Base-by-base conservation (phyloP, 345 rosid species). In the Salix dunnii region DNA sequence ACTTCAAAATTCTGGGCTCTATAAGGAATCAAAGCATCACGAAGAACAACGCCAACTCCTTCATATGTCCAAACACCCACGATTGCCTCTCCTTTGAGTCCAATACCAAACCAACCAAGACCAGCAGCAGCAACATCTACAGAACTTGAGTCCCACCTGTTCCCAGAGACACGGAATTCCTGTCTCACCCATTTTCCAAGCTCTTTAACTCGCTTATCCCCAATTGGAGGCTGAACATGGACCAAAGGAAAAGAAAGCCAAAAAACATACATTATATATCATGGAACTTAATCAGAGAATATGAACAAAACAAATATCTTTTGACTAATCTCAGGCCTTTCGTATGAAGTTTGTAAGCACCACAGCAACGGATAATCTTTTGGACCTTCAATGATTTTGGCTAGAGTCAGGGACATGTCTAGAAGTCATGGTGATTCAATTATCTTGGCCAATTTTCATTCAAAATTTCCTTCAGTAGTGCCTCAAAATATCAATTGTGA, bases 11-110 rank as follows among this genome's bases (percentile, higher is more conserved):
- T 70, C 71, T 82, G 82, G 12, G 97, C 88, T 72, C 97, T 86
- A 80, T 82, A 81, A 25, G 98, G 91, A 79, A 93, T 83, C 76
- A 93, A 70, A 23, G 98, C 83, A 82, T 89, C 91, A 31, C 97
- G 89, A 40, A 88, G 83, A 55, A 91, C 79, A 42, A 93, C 82
- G 71, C 91, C 94, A 14, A 96, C 86, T 74, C 95, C 96, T 18
- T 91, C 94, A 60, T 96, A 85, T 49, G 94, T 92, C 99, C 99
- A 93, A 71, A 86, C 91, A 21, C 97, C 88, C 78, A 96, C 38
- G 12, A 78, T 72, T 7, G 97, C 99, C 51, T 92, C 91, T 64
- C 96, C 96, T 82, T 89, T 93, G 66, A 93, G 86, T 68, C 97
- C 94, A 72, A 91, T 67, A 21, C 91, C 89, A 80, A 90, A 93